Evolutionary conservation across 306 rosid genomes (phyloP).

Genomic region (Vigna hirtella): DNA sequence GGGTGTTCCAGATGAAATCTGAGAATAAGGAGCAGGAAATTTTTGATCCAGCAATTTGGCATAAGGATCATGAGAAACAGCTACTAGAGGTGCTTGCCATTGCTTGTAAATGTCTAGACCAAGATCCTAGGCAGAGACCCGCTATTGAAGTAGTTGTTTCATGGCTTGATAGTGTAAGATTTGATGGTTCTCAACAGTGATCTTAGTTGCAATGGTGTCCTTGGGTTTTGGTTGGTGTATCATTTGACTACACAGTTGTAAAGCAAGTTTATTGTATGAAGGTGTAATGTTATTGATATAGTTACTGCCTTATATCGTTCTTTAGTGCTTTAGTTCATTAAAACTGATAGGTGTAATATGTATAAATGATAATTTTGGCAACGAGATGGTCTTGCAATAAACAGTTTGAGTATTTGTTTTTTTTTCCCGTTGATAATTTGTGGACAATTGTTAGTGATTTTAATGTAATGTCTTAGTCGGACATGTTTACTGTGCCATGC

Average conservation of each 20-base stretch:
- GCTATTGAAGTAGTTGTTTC: slow-evolving; percentile 70
- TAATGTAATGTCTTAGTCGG: slow-evolving; percentile 24
- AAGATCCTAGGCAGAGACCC: slow-evolving; percentile 82
- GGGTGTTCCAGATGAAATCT: slow-evolving; percentile 77
- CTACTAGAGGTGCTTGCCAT: slow-evolving; percentile 63
- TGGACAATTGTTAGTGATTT: neutral
- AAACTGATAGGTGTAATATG: slow-evolving; percentile 51
- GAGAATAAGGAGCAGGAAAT: slow-evolving; percentile 71
- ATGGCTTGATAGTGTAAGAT: slow-evolving; percentile 71
- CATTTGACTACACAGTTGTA: slow-evolving; percentile 49
- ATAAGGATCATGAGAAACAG: slow-evolving; percentile 65
- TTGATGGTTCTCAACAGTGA: slow-evolving; percentile 49
- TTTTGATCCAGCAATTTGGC: slow-evolving; percentile 68
- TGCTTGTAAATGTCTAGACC: slow-evolving; percentile 74
- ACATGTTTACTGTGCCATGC: slow-evolving; percentile 21
- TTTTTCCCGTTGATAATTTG: neutral
- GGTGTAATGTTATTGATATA: slow-evolving; percentile 42
- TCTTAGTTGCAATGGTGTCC: slow-evolving; percentile 32
- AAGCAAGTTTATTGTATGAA: slow-evolving; percentile 48
- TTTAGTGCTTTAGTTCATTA: slow-evolving; percentile 38
- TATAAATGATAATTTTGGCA: slow-evolving; percentile 48
- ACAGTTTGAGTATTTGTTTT: slow-evolving; percentile 24
- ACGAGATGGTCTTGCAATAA: slow-evolving; percentile 39
- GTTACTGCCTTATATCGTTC: slow-evolving; percentile 32
- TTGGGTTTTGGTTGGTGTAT: slow-evolving; percentile 43